Evolutionary conservation across 2,329 filamentous ascomycete genomes (phyloP), one percentile per base, ranked within the genome.

Genomic region (Beauveria caledonica): DNA sequence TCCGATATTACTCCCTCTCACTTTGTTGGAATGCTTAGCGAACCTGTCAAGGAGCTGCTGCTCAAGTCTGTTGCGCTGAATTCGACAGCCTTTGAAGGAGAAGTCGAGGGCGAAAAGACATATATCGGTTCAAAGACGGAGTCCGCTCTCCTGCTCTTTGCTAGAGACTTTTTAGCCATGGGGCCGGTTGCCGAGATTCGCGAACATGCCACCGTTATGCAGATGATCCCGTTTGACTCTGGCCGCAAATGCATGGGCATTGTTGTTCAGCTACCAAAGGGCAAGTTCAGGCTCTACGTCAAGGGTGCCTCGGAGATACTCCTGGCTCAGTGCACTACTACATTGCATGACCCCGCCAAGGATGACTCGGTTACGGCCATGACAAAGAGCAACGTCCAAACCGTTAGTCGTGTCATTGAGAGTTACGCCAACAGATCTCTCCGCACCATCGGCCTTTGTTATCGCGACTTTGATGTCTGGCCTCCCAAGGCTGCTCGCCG

Each of bases 391-490:
- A 83, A 86, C 64, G 76, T 77, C 57, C 74, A 81, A 63, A 80
- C 75, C 8, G 71, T 96, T 64, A 82, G 83, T 64, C 76, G 79
- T 23, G 78, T 91, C 52, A 95, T 96, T 66, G 84, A 86, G 63
- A 82, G 80, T 51, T 96, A 96, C 70, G 92, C 92, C 10, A 85
- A 83, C 27, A 82, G 87, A 19, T 95, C 91, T 8, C 80, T 96
- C 36, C 85, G 92, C 64, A 95, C 92, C 1, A 95, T 96, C 66
- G 90, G 87, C 48, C 82, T 96, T 64, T 80, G 91, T 58, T 95
- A 91, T 74, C 87, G 86, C 60, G 92, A 96, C 67, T 96, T 94
- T 65, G 83, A 89, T 25, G 82, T 83, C 58, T 96, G 92, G 92
- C 92, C 92, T 36, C 91, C 91, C 5, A 82, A 78, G 62, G 80